phyloP scores from a whole-genome alignment of 352 stramenopile species.

The Pythium sp. region DNA sequence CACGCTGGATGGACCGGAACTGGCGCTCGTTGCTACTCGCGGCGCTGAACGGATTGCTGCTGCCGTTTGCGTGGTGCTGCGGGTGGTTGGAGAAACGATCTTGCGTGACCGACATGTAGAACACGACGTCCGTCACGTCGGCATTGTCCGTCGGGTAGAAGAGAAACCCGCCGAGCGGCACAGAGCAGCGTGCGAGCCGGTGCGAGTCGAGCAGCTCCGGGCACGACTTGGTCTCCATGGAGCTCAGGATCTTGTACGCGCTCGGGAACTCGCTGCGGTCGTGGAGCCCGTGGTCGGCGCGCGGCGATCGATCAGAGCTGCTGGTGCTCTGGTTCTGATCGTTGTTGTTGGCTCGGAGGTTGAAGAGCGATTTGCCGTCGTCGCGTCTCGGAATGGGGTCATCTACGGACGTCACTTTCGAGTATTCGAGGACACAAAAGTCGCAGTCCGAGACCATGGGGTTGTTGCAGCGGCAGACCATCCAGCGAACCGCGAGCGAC shows the following conservation, averaged over 20 bases:
- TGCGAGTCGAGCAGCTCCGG: constrained; percentile 62
- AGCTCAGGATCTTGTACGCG: constrained; percentile 73
- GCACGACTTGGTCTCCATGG: constrained; percentile 63
- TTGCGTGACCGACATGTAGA: constrained; percentile 58
- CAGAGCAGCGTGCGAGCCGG: constrained; percentile 49
- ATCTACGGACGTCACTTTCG: constrained; percentile 52
- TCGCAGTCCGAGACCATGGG: constrained; percentile 70
- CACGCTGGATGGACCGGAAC: constrained; percentile 54
- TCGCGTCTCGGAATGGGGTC: constrained; percentile 30
- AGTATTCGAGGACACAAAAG: constrained; percentile 72
- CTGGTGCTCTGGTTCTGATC: constrained; percentile 12
- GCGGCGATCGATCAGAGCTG: constrained; percentile 11
- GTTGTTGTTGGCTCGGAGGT: constrained; percentile 32
- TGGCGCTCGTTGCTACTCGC: constrained; percentile 48
- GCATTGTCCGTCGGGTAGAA: constrained; percentile 59
- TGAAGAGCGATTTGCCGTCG: constrained; percentile 16
- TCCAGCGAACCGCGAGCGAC: constrained; percentile 65
- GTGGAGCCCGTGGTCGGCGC: constrained; percentile 19
- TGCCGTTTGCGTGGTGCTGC: constrained; percentile 19
- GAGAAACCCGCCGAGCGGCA: constrained; percentile 68
- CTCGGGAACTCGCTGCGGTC: constrained; percentile 26
- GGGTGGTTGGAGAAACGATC: constrained; percentile 3
- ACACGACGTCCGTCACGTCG: constrained; percentile 73
- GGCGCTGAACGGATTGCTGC: constrained; percentile 12
- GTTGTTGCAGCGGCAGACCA: constrained; percentile 60